Conservation (phyloP, 257 asterid species). For the Handroanthus guayacan region DNA sequence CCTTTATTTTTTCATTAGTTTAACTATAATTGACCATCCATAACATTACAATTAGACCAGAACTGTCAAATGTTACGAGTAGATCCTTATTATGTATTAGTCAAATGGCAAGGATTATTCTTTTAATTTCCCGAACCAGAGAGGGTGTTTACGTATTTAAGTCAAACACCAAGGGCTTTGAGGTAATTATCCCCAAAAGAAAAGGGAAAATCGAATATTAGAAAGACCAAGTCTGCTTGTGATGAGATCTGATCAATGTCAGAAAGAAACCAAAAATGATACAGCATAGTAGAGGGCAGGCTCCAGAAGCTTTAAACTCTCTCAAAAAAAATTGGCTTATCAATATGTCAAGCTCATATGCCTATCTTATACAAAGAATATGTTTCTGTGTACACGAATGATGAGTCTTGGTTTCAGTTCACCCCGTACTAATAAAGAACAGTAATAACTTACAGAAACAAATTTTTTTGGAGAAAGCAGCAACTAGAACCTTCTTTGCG, state of each 20-base stretch:
- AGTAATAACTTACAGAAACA: slow-evolving; percentile 38
- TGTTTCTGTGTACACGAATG: slow-evolving; percentile 16
- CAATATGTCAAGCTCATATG: background rate
- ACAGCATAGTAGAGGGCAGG: background rate
- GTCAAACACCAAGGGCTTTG: too few relatives aligned
- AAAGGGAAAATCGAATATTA: background rate
- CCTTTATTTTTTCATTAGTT: too few relatives aligned
- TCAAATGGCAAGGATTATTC: too few relatives aligned
- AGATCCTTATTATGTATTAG: too few relatives aligned
- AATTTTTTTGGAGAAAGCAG: slow-evolving; percentile 40
- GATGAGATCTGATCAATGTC: slow-evolving; percentile 3
- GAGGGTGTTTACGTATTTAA: too few relatives aligned
- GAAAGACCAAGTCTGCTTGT: background rate
- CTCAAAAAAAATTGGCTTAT: background rate
- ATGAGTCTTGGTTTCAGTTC: slow-evolving; percentile 23
- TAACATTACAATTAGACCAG: too few relatives aligned
- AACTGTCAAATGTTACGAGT: too few relatives aligned
- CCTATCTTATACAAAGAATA: slow-evolving; percentile 29
- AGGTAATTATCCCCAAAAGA: too few relatives aligned
- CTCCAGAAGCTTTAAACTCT: background rate
- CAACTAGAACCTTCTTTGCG: slow-evolving; percentile 44
- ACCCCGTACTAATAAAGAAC: slow-evolving; percentile 24
- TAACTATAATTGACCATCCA: too few relatives aligned
- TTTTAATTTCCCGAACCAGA: too few relatives aligned
- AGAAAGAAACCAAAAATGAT: background rate